Percentiles rank a stretch among this genome's conserved stretches.
phyloP scores from a whole-genome alignment of 352 stramenopile genomes.

The Pseudoperonospora humuli region DNA sequence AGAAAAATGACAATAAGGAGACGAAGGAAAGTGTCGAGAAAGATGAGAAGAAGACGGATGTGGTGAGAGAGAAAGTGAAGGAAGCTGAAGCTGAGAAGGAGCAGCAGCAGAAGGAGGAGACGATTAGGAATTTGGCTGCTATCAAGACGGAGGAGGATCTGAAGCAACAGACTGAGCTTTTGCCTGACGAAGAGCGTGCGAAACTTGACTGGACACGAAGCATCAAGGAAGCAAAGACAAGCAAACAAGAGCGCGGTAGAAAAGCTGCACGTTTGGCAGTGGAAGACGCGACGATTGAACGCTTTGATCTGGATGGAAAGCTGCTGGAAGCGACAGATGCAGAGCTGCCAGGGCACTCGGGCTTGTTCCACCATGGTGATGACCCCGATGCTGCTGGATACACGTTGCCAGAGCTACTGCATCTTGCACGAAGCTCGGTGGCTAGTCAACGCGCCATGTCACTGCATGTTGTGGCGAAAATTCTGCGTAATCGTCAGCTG shows the following conservation, averaged over 20 bases:
- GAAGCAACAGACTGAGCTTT: conserved; percentile 25
- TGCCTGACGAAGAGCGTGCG: conserved; percentile 58
- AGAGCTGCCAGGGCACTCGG: conserved; percentile 39
- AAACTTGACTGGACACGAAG: conserved; percentile 75
- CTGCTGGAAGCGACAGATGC: conserved; percentile 15
- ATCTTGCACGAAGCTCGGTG: conserved; percentile 63
- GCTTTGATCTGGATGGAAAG: conserved; percentile 63
- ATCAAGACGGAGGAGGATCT: conserved; percentile 67
- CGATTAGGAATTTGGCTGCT: conserved; percentile 33
- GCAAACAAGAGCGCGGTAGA: conserved; percentile 5
- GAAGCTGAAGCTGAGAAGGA: conserved; percentile 2
- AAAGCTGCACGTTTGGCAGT: conserved; percentile 6
- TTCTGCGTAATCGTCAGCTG: conserved; percentile 38
- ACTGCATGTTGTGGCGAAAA: conserved; percentile 51
- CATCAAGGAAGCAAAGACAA: conserved; percentile 4
- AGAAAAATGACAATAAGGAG: conserved; percentile 4
- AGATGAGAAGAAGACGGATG: background rate
- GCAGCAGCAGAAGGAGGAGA: conserved; percentile 14
- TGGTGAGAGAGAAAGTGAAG: conserved; percentile 7
- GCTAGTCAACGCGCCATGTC: conserved; percentile 65
- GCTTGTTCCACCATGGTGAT: conserved; percentile 76
- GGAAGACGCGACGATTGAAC: conserved; percentile 35
- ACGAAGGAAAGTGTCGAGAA: background rate
- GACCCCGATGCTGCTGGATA: conserved; percentile 64
- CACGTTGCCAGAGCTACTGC: conserved; percentile 61